A percentile compares a stretch with the other conserved stretches of the same genome.
phyloP scores from a whole-genome alignment of 2,329 filamentous ascomycete genomes.

The Hypomyces rosellus region DNA sequence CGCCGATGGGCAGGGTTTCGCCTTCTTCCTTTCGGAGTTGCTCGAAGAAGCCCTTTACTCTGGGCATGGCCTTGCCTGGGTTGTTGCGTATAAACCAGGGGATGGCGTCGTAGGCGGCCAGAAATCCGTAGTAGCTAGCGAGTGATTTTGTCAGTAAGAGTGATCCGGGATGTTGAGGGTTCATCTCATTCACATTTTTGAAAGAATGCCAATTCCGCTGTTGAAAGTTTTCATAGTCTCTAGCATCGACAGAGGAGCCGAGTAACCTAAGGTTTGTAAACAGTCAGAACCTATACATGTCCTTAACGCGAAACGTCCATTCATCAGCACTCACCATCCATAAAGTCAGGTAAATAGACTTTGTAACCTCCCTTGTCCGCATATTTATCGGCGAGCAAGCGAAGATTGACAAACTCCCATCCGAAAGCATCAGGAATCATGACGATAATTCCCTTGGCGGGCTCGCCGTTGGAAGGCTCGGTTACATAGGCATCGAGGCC shows the following conservation, averaged over 20 bases:
- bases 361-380: constrained; percentile 43
- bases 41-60: constrained; percentile 32
- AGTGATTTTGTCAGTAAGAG: not conserved
- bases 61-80: constrained; percentile 25
- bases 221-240: constrained; percentile 18
- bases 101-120: constrained; percentile 20
- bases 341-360: constrained; percentile 53
- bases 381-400: constrained; percentile 47
- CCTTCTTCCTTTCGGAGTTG: constrained; percentile 29
- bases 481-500: constrained; percentile 43
- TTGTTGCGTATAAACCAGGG: constrained; percentile 28
- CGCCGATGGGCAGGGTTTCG: constrained; percentile 35
- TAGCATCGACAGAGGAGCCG: constrained; percentile 26
- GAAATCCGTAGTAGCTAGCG: constrained; percentile 21
- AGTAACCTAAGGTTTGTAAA: constrained; percentile 17
- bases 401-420: constrained; percentile 46
- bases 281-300: too few species aligned
- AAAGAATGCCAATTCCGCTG: not conserved
- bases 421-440: constrained; percentile 52
- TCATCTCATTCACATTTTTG: constrained; percentile 2
- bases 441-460: constrained; percentile 42
- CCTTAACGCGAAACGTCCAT: not conserved
- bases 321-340: constrained; percentile 27
- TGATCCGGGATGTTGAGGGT: not conserved
- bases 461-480: constrained; percentile 24